Percentiles rank a stretch among this genome's conserved stretches.
Conservation (phyloP, 148 eudicot species). For the Rhododendron henanense region DNA sequence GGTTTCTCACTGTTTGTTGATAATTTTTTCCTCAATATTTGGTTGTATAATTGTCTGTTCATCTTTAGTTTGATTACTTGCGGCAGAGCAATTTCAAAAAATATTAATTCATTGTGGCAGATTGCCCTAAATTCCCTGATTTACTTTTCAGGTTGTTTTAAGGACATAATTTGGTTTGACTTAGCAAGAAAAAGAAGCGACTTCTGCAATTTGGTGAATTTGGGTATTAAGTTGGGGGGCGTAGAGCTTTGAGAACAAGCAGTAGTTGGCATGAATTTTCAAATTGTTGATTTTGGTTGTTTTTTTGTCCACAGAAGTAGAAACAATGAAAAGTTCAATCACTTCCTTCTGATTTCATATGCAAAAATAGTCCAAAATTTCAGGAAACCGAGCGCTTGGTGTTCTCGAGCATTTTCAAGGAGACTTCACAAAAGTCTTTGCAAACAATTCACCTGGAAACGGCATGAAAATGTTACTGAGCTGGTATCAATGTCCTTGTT, state of each 20-base stretch:
- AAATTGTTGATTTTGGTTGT: neutral
- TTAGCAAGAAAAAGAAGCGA: neutral
- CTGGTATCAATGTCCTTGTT: neutral
- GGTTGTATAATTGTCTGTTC: neutral
- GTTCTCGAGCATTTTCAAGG: neutral
- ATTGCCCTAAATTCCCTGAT: neutral
- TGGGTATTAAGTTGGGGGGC: neutral
- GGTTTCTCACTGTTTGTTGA: neutral
- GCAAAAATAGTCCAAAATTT: neutral
- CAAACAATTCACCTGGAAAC: neutral
- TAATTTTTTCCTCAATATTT: neutral
- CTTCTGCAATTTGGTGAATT: neutral
- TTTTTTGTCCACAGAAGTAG: neutral
- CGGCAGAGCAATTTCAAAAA: neutral
- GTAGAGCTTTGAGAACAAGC: neutral
- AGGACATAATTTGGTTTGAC: neutral
- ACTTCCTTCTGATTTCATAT: neutral
- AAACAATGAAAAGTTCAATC: neutral
- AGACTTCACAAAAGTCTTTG: neutral
- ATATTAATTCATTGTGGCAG: neutral
- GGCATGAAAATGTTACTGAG: neutral
- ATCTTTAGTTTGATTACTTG: neutral
- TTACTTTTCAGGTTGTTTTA: neutral
- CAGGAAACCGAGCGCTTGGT: neutral
- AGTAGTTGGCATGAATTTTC: neutral